These are phyloP conservation scores for Epichloe elymi DNA, from an alignment of 2,329 filamentous ascomycete genomes.

Conservation along the genomic window DNA sequence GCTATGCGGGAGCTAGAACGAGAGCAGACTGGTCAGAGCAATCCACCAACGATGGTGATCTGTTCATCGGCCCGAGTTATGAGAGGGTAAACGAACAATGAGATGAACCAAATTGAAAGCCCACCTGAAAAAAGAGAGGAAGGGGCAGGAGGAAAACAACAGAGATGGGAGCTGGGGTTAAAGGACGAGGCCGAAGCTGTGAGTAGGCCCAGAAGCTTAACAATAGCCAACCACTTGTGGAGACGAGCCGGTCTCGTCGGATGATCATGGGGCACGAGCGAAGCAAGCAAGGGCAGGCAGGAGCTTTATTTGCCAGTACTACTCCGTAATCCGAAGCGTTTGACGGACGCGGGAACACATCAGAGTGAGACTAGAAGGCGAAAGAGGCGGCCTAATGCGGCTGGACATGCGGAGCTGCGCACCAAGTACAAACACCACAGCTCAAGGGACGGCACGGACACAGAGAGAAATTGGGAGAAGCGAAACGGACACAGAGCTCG, in stretches of 20 bases:
- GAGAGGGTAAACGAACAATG: not conserved
- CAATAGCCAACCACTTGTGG: slow-evolving; percentile 3
- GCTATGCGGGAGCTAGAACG: not conserved
- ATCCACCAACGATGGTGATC: not conserved
- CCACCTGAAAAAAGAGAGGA: not conserved
- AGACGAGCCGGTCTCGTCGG: slow-evolving; percentile 5
- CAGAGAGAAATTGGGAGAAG: not conserved
- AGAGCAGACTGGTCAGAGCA: not conserved
- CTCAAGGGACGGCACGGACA: slow-evolving; percentile 5
- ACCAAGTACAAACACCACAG: slow-evolving; percentile 3
- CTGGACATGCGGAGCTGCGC: slow-evolving; percentile 1
- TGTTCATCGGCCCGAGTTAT: not conserved
- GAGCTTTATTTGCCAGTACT: not conserved
- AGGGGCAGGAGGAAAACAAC: not conserved
- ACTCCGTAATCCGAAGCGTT: not conserved
- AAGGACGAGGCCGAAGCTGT: not conserved
- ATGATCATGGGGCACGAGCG: slow-evolving; percentile 3
- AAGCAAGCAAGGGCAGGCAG: not conserved
- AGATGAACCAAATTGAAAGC: not conserved
- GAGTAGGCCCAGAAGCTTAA: not conserved
- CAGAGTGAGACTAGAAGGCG: not conserved
- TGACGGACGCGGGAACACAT: not conserved
- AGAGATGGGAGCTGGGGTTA: not conserved
- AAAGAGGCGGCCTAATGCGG: not conserved
- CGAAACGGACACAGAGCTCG: not conserved